Evolutionary conservation across 2,329 filamentous ascomycete species (phyloP).

Genomic region (Sarocladiaceae sp.): DNA sequence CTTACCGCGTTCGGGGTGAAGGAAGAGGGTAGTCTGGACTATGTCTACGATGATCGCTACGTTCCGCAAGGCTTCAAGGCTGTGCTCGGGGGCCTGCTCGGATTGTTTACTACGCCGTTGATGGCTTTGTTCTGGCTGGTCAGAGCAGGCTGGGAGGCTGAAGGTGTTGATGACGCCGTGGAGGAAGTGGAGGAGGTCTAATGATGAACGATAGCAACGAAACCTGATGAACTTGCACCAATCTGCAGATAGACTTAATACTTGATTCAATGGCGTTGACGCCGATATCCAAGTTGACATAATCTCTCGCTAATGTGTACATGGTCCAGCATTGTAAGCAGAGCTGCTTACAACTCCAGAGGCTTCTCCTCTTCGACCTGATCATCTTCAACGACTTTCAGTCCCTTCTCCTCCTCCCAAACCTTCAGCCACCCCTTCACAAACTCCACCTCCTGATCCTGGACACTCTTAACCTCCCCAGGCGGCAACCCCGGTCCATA

Average conservation of each 20-base stretch:
- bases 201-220: not conserved
- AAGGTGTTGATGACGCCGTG: not conserved
- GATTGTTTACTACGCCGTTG: conserved; percentile 40
- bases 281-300: too few relatives aligned
- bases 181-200: not conserved
- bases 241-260: not conserved
- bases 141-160: conserved; percentile 39
- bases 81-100: conserved; percentile 41
- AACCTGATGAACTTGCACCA: not conserved
- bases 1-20: conserved; percentile 33
- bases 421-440: conserved; percentile 13
- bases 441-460: conserved; percentile 11
- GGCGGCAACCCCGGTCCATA: conserved; percentile 9
- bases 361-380: not conserved
- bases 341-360: conserved; percentile 1
- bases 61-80: conserved; percentile 46
- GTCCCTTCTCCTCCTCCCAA: conserved; percentile 8
- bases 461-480: conserved; percentile 10
- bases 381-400: not conserved
- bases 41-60: conserved; percentile 38
- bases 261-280: not conserved
- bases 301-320: too few relatives aligned
- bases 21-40: conserved; percentile 32
- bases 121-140: conserved; percentile 48
- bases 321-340: too few relatives aligned